phyloP scores from a whole-genome alignment of 495 filamentous ascomycete genomes.

The Aspergillus cavernicola region DNA sequence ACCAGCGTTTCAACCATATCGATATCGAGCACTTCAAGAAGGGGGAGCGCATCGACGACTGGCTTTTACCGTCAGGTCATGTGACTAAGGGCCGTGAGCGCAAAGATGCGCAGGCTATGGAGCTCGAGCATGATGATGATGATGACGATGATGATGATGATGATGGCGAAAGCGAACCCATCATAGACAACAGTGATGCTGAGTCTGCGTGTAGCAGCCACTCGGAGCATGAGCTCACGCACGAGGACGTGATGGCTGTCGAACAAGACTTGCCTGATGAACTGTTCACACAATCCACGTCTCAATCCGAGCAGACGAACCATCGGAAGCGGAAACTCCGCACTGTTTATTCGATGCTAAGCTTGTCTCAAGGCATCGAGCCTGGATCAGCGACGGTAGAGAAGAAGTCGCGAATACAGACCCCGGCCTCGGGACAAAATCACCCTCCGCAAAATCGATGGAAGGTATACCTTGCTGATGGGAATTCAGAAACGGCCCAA shows the following conservation, averaged over 20 bases:
- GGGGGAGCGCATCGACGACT: slow-evolving; percentile 45
- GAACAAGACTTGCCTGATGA: background rate
- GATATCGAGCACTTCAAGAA: slow-evolving; percentile 68
- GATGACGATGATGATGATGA: too few species aligned
- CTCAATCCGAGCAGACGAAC: background rate
- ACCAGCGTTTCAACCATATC: slow-evolving; percentile 84
- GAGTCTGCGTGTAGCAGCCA: slow-evolving; percentile 10
- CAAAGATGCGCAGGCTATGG: slow-evolving; percentile 1
- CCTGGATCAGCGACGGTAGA: background rate
- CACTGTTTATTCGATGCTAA: background rate
- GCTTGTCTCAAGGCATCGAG: background rate
- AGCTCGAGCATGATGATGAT: slow-evolving; percentile 3
- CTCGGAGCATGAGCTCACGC: slow-evolving; percentile 5
- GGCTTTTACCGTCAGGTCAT: slow-evolving; percentile 30
- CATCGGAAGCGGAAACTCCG: slow-evolving; percentile 29
- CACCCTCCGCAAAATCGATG: background rate
- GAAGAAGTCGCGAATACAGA: slow-evolving; percentile 11
- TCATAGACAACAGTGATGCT: slow-evolving; percentile 12
- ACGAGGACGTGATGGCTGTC: slow-evolving; percentile 6
- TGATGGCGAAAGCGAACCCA: too few species aligned
- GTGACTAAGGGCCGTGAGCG: slow-evolving; percentile 9
- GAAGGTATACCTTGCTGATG: background rate
- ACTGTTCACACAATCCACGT: too few species aligned
- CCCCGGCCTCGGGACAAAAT: background rate
- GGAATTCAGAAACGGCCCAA: background rate